These are phyloP conservation scores for Aspergillus ochraceoroseus DNA, from an alignment of 2,329 filamentous ascomycete genomes.

Conservation along the genomic window DNA sequence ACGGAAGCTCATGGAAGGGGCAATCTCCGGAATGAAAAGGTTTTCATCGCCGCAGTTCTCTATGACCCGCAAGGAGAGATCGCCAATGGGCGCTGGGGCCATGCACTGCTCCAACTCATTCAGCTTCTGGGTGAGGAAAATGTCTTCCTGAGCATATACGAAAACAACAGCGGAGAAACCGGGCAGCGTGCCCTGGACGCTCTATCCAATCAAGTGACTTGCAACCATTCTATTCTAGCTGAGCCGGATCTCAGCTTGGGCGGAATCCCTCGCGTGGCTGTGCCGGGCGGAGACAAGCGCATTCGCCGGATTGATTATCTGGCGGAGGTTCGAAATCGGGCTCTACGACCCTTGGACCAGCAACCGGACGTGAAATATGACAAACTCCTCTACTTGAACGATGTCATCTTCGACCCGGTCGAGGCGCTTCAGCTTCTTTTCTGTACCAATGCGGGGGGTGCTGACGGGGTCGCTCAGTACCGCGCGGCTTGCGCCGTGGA, in stretches of 20 bases:
- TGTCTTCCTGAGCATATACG: conserved; percentile 67
- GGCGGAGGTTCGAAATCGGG: conserved; percentile 65
- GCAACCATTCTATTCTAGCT: conserved; percentile 52
- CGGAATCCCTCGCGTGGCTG: conserved; percentile 53
- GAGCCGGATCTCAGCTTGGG: conserved; percentile 55
- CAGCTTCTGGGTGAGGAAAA: conserved; percentile 62
- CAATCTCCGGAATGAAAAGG: conserved; percentile 56
- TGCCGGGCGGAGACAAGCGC: conserved; percentile 58
- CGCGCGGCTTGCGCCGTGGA: conserved; percentile 67
- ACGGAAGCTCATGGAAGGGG: conserved; percentile 39
- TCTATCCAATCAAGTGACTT: conserved; percentile 48
- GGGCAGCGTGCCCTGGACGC: conserved; percentile 51
- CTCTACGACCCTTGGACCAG: conserved; percentile 57
- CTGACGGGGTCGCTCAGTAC: conserved; percentile 54
- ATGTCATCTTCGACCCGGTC: conserved; percentile 57
- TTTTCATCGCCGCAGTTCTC: conserved; percentile 69
- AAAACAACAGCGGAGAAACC: conserved; percentile 59
- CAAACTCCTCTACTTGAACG: conserved; percentile 59
- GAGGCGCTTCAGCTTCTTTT: conserved; percentile 58
- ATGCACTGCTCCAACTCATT: conserved; percentile 56
- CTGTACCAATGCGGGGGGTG: conserved; percentile 51
- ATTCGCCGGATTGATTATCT: conserved; percentile 67
- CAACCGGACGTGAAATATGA: conserved; percentile 46
- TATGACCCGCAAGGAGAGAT: conserved; percentile 60
- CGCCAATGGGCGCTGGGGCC: conserved; percentile 59